phyloP scores from a whole-genome alignment of 1,284 basidiomycete species.

The Athelia sp. region DNA sequence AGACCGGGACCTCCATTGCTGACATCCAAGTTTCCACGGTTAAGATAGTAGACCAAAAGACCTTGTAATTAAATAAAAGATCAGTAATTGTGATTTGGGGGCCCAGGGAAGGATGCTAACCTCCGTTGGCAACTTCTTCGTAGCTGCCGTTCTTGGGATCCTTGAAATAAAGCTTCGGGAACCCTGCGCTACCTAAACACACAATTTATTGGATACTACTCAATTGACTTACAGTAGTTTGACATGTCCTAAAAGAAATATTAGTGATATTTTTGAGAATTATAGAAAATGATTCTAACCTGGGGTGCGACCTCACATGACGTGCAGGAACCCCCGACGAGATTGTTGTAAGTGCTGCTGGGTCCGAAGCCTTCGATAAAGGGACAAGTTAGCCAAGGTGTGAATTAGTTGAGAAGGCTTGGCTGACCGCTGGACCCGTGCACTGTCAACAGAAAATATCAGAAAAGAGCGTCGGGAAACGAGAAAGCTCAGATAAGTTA shows the following conservation, averaged over 20 bases:
- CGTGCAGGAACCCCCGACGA: conserved; percentile 34
- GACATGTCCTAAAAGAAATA: no score
- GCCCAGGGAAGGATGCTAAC: conserved; percentile 8
- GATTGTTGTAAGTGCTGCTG: conserved; percentile 26
- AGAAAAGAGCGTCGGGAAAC: not conserved
- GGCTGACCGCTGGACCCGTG: conserved; percentile 28
- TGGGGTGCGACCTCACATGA: conserved; percentile 30
- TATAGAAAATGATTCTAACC: not conserved
- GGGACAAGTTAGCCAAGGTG: not conserved
- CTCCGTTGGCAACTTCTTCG: conserved; percentile 31
- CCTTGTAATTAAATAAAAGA: conserved; percentile 13
- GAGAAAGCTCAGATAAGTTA: conserved; percentile 1
- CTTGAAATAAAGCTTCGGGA: conserved; percentile 36
- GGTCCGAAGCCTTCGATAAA: conserved; percentile 25
- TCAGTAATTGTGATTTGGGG: not conserved
- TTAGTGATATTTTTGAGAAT: not conserved
- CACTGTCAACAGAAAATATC: conserved; percentile 20
- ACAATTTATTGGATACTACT: not conserved
- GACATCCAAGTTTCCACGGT: conserved; percentile 30
- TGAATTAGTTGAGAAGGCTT: not conserved
- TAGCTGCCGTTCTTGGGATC: conserved; percentile 30
- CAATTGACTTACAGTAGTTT: not conserved
- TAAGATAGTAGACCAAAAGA: conserved; percentile 38
- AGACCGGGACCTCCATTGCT: conserved; percentile 32
- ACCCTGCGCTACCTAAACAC: conserved; percentile 24